Percentiles rank a stretch among this genome's conserved stretches.
phyloP scores from a whole-genome alignment of 495 filamentous ascomycete species.

The Xanthoparmelia taractica region DNA sequence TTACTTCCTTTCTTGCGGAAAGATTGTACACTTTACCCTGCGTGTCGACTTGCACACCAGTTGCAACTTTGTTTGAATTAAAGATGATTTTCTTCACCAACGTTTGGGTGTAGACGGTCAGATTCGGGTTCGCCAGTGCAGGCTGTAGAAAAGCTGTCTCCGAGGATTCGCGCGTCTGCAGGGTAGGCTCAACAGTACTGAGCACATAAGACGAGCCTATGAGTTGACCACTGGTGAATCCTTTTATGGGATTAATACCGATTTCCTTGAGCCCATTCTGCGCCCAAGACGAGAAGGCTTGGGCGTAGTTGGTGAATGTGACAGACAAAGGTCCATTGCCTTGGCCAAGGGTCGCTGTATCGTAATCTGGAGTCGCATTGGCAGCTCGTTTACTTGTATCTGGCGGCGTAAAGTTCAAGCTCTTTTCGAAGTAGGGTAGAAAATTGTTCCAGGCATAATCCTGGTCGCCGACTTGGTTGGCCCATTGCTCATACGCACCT shows the following conservation, averaged over 20 bases:
- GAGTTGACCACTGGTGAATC: constrained; percentile 33
- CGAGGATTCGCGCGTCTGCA: constrained; percentile 13
- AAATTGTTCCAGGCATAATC: constrained; percentile 47
- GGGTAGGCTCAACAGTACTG: constrained; percentile 21
- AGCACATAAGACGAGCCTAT: constrained; percentile 16
- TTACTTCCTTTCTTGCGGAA: constrained; percentile 46
- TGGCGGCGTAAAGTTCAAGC: constrained; percentile 45
- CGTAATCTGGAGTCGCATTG: constrained; percentile 43
- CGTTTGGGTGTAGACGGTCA: constrained; percentile 13
- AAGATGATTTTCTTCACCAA: constrained; percentile 21
- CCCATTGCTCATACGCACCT: constrained; percentile 47
- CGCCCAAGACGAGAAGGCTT: constrained; percentile 37
- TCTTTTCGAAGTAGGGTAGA: constrained; percentile 49
- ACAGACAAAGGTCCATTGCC: constrained; percentile 39
- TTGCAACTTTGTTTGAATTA: constrained; percentile 3
- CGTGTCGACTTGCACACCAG: constrained; percentile 18
- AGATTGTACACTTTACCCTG: constrained; percentile 30
- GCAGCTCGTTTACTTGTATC: constrained; percentile 27
- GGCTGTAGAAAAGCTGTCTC: constrained; percentile 28
- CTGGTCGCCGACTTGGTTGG: constrained; percentile 46
- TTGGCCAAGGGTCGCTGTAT: constrained; percentile 19
- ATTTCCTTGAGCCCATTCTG: constrained; percentile 29
- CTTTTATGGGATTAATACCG: constrained; percentile 28
- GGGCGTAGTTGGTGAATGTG: constrained; percentile 36
- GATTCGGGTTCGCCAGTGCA: not conserved